Conservation (phyloP, 495 filamentous ascomycete species). For the Tuber borchii region DNA sequence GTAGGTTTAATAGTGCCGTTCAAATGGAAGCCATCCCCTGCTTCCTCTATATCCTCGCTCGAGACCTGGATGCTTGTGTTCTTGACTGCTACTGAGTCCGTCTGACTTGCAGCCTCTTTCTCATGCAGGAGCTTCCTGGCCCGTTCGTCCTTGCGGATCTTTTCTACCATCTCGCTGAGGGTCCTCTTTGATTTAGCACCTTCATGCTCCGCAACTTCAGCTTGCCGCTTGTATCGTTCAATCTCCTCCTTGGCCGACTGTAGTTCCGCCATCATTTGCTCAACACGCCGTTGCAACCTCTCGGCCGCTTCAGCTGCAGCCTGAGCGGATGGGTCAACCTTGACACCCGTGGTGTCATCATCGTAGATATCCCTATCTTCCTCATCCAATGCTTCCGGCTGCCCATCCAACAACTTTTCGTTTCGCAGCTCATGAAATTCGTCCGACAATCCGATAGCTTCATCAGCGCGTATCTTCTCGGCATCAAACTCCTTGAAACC, state of each 20-base stretch:
- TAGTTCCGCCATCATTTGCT: slow-evolving; percentile 76
- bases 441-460: slow-evolving; percentile 44
- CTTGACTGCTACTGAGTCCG: slow-evolving; percentile 44
- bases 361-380: slow-evolving; percentile 22
- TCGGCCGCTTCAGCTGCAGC: slow-evolving; percentile 48
- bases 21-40: background rate
- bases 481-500: slow-evolving; percentile 32
- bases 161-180: slow-evolving; percentile 81
- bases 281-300: slow-evolving; percentile 64
- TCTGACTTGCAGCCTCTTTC: slow-evolving; percentile 39
- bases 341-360: slow-evolving; percentile 29
- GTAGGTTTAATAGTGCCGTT: slow-evolving; percentile 32
- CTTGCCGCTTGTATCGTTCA: slow-evolving; percentile 65
- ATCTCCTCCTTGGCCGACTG: slow-evolving; percentile 73
- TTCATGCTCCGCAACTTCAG: slow-evolving; percentile 65
- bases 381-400: slow-evolving; percentile 17
- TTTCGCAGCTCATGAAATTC: slow-evolving; percentile 9
- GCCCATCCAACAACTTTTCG: slow-evolving; percentile 25
- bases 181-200: slow-evolving; percentile 59
- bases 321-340: slow-evolving; percentile 37
- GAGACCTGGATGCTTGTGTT: slow-evolving; percentile 32
- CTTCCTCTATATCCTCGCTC: slow-evolving; percentile 13
- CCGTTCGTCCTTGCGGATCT: slow-evolving; percentile 63
- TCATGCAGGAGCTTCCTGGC: slow-evolving; percentile 25
- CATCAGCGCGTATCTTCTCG: slow-evolving; percentile 40